Evolutionary conservation across 2,329 filamentous ascomycete genomes (phyloP), one percentile per base, ranked within the genome.

Genomic region (Colletotrichum godetiae): DNA sequence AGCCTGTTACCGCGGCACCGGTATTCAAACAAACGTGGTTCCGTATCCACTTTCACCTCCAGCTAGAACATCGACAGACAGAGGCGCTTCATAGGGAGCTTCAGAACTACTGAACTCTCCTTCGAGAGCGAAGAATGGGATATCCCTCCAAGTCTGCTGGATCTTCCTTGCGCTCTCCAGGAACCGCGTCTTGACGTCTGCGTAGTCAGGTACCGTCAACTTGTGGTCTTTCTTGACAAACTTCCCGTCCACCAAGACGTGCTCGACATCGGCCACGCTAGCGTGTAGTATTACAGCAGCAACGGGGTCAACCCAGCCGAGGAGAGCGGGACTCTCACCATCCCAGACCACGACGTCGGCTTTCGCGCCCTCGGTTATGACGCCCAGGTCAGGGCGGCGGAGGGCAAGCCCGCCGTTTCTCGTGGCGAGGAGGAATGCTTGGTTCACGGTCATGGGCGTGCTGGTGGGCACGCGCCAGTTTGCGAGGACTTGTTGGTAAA

Each of bases 371-470:
- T 78, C 78, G 0, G 77, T 77, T 27, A 90, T 80, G 42, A 87
- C 81, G 27, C 89, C 88, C 0, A 91, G 79, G 75, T 90, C 89
- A 0, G 81, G 79, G 0, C 88, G 81, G 12, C 86, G 82, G 3
- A 91, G 81, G 0, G 89, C 87, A 1, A 87, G 83, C 0, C 82
- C 89, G 1, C 89, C 88, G 5, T 84, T 82, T 2, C 88, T 82
- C 0, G 88, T 91, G 0, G 87, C 86, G 19, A 91, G 83, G 27
- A 87, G 80, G 76, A 91, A 91, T 0, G 88, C 89, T 76, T 91
- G 88, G 37, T 84, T 80, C 3, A 82, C 88, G 8, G 82, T 85
- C 86, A 90, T 88, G 8, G 88, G 87, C 70, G 84, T 90, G 31
- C 79, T 84, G 3, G 74, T 74, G 0, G 88, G 87, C 2, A 90